Base-by-base conservation (phyloP, 257 asterid genomes). In the Echium plantagineum region DNA sequence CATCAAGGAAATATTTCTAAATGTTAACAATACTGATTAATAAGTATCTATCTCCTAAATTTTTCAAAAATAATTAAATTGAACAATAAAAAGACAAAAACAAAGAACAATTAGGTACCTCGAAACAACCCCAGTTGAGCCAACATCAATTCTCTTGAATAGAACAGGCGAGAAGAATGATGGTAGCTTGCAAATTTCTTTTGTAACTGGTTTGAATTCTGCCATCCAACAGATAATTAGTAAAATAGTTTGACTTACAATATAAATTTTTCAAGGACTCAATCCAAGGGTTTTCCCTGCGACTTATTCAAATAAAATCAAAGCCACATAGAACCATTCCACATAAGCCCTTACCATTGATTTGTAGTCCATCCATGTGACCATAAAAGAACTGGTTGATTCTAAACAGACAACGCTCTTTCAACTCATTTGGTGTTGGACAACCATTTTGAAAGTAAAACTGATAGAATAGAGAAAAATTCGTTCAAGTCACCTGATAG, bases 171-270 rank as follows among this genome's bases (percentile, higher is more conserved):
- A 93, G 80, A 89, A 89, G 91, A 93, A 93, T 30, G 99, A 89
- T 1, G 99, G 99, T 26, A 93, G 96, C 94, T 93, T 93, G 88
- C 99, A 93, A 28, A 93, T 78, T 71, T 93, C 99, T 77, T 89
- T 86, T 1, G 96, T 89, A 68, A 93, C 86, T n/a, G 85, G 94
- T 73, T 93, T 93, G 63, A 93, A 89, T 74, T 93, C 99, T 93
- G 90, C 71, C 58, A 76, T 55, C 71, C 62, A 69, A 52, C 54
- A 49, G 66, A 70, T 62, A 38, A 17, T 55, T 54, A 15, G 51
- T 63, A 51, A 55, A 19, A 47, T 52, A 20, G 54, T 53, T 54
- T 58, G 32, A 61, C 63, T 59, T 42, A 54, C 13, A 19, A 1
- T 42, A 10, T 13, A 42, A 42, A 42, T 12, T 52, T 12, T 52